Conservation (phyloP, 805 yeast genomes). For the Priceomyces haplophilus region DNA sequence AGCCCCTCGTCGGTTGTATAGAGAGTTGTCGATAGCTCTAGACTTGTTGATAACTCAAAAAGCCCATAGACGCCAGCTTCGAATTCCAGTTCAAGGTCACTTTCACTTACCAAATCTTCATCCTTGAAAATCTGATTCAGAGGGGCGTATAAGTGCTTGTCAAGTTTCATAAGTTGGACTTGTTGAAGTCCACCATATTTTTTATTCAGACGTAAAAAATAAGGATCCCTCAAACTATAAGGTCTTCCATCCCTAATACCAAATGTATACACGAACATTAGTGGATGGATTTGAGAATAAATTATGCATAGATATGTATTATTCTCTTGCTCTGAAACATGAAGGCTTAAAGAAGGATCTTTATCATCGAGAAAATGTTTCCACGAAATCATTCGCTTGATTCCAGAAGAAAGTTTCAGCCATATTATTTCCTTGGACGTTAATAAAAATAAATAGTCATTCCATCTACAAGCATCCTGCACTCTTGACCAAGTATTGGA, state of each 20-base stretch:
- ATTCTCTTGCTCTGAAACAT: slow-evolving; percentile 21
- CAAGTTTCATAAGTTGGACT: slow-evolving; percentile 10
- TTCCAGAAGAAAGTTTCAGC: slow-evolving; percentile 29
- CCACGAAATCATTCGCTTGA: slow-evolving; percentile 63
- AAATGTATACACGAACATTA: slow-evolving; percentile 31
- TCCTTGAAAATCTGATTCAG: slow-evolving; percentile 6
- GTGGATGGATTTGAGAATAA: slow-evolving; percentile 27
- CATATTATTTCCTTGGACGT: slow-evolving; percentile 68
- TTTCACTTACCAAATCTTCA: slow-evolving; percentile 9
- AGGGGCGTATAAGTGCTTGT: slow-evolving; percentile 6
- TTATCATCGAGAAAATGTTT: slow-evolving; percentile 57
- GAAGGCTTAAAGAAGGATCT: slow-evolving; percentile 53
- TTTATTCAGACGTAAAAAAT: slow-evolving; percentile 15
- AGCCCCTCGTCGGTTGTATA: slow-evolving; percentile 6
- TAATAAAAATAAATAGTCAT: slow-evolving; percentile 46
- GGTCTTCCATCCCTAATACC: slow-evolving; percentile 27
- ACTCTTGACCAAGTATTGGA: slow-evolving; percentile 55
- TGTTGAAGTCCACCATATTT: slow-evolving; percentile 11
- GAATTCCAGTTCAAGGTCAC: slow-evolving; percentile 3
- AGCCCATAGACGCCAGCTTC: slow-evolving; percentile 10
- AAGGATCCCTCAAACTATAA: slow-evolving; percentile 30
- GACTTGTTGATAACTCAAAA: slow-evolving; percentile 17
- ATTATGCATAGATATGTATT: slow-evolving; percentile 23
- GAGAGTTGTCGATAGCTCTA: slow-evolving; percentile 11
- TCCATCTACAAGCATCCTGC: slow-evolving; percentile 37